A percentile compares a stretch with the other conserved stretches of the same genome.
Evolutionary conservation across 208 protist species (phyloP).

Genomic region (Leptomonas pyrrhocoris): DNA sequence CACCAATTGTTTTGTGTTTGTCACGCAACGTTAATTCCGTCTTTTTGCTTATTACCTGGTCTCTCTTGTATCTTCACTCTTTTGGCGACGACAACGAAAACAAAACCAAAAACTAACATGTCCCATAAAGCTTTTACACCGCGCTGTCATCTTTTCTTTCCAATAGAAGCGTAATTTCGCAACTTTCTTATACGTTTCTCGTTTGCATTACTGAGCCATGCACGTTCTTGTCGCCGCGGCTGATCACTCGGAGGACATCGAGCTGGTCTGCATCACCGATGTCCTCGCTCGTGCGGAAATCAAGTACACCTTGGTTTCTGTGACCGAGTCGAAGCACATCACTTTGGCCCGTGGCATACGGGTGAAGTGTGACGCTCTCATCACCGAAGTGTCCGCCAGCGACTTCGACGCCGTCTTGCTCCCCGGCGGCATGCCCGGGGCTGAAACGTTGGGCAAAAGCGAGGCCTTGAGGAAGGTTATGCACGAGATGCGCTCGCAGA

Average conservation of each 20-base stretch:
- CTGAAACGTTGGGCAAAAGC: slow-evolving; percentile 67
- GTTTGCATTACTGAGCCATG: slow-evolving; percentile 24
- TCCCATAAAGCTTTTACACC: no score
- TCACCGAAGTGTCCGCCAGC: slow-evolving; percentile 57
- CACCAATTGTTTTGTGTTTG: no score
- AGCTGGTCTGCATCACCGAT: slow-evolving; percentile 84
- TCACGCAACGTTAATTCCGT: not conserved
- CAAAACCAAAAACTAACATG: no score
- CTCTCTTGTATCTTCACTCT: not conserved
- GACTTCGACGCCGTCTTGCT: slow-evolving; percentile 83
- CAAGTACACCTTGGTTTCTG: slow-evolving; percentile 77
- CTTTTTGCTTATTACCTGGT: slow-evolving; percentile 11
- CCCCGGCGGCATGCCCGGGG: slow-evolving; percentile 78
- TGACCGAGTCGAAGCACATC: slow-evolving; percentile 67
- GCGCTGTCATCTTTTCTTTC: no score
- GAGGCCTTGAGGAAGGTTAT: slow-evolving; percentile 74
- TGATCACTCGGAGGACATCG: slow-evolving; percentile 89
- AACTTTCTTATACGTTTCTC: not conserved
- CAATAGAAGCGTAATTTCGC: no score
- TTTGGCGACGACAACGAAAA: not conserved
- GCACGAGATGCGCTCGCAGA: slow-evolving; percentile 48
- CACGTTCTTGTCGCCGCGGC: slow-evolving; percentile 83
- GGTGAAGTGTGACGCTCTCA: slow-evolving; percentile 59
- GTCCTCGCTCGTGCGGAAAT: slow-evolving; percentile 73
- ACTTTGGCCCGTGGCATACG: slow-evolving; percentile 68